Base-by-base conservation (phyloP, 352 stramenopile species). In the Thalassiosira hispida region DNA sequence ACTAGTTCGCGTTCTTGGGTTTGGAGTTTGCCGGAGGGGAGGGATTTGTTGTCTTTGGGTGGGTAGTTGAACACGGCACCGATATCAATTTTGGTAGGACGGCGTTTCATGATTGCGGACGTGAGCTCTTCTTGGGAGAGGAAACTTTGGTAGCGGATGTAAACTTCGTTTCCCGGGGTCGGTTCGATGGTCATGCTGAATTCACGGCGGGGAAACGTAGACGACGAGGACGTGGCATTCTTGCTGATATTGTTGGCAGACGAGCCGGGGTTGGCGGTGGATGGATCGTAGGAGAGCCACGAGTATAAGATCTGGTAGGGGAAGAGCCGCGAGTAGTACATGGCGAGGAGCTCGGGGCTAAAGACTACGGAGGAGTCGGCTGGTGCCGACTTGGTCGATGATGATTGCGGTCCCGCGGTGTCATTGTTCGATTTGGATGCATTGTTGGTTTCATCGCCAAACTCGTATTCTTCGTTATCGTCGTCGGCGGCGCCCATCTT, bases 51-150 rank as follows among this genome's bases (percentile, higher is more conserved):
- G 52, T 96, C 91, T 53, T 94, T 95, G 31, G 94, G 94, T 33
- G 89, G 85, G 94, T 95, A 63, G 23, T 87, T 91, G 79, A 96
- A 99, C 0, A 99, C 95, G 22, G 97, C 97, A 20, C 98, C 98
- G 47, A 99, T 99, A 92, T 99, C 98, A 83, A 99, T 99, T 86
- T 99, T 99, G 83, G 97, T 96, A 16, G 98, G 98, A 51, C 98
- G 87, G 60, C 95, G 97, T 85, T 97, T 96, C 74, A 88, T 73
- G 47, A 96, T 87, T 12, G 83, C 83, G 0, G 75, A 44, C 18
- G 63, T 75, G 3, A 95, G 66, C 22, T 92, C 87, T 12, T 76
- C 35, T 35, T 82, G 69, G n/a, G 77, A 87, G 2, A 53, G 66
- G 59, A 92, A 94, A 23, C 62, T 87, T 75, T 98, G 97, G 91